Base-by-base conservation (phyloP, 768 basidiomycete species). In the Termitomyces bulborhizus region DNA sequence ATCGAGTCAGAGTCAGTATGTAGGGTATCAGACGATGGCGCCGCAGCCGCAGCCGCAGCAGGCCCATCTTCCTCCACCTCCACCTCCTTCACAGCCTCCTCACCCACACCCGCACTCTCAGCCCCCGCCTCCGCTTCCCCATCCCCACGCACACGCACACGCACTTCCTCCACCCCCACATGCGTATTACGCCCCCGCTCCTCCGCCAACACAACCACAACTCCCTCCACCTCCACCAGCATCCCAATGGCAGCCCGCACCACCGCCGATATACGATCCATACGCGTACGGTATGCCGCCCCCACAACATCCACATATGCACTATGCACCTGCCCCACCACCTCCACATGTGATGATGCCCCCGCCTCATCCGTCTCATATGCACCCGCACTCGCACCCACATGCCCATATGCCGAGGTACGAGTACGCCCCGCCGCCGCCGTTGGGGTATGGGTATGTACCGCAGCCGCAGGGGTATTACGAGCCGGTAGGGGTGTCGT, bases 191-290 rank as follows among this genome's bases (percentile, higher is more conserved):
- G 31, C 54, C 8, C 6, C 50, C 9, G 12, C 57, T 3, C 31
- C 7, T 32, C 31, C 31, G 18, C 13, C 55, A 15, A 32, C 37
- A 15, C 44, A 41, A 7, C 54, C 46, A 13, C n/a, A 52, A 15
- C 32, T 31, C 11, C 44, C 41, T 4, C 54, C 46, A 13, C 29
- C 37, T 13, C 16, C 39, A 32, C 16, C 39, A 32, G 9, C 42
- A 47, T 41, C 44, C 31, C 60, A 55, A 40, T 63, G 62, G 62
- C 46, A 50, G 21, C 49, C 62, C 16, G 26, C 36, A 1, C 36
- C 45, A 21, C 55, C 48, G n/a, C 54, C 44, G 37, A 55, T 58
- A 45, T 62, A 62, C 34, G 63, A 64, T 47, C 59, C 61, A 11
- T 64, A 64, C 15, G 46, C 42, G 21, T 57, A 57, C 12, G 5